Percentiles rank a stretch among this genome's conserved stretches.
Evolutionary conservation across 768 basidiomycete genomes (phyloP).

Genomic region (Punctularia strigosozonata): DNA sequence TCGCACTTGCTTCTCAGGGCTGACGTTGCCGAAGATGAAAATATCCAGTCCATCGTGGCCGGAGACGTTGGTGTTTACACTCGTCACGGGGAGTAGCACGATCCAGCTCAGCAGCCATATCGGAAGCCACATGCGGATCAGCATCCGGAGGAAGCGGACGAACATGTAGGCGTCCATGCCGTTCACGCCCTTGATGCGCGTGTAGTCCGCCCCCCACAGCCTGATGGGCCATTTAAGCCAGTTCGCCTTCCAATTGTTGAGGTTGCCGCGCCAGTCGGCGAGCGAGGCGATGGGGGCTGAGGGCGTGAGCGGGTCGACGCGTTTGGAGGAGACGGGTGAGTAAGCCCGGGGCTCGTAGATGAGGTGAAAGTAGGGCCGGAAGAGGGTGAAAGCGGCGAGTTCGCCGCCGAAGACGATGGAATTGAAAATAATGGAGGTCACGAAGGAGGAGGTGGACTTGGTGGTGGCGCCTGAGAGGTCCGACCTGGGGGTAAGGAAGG

Average conservation of each 20-base stretch:
- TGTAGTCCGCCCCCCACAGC: conserved; percentile 44
- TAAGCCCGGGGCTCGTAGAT: conserved; percentile 81
- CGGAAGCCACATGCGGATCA: conserved; percentile 63
- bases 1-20: conserved; percentile 30
- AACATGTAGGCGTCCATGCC: conserved; percentile 83
- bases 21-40: conserved; percentile 72
- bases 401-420: conserved; percentile 58
- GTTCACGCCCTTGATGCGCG: conserved; percentile 44
- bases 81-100: conserved; percentile 63
- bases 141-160: conserved; percentile 69
- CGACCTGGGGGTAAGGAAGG: no score
- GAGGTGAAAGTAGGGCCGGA: conserved; percentile 75
- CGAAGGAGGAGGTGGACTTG: conserved; percentile 69
- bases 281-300: not conserved
- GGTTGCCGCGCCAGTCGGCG: not conserved
- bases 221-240: conserved; percentile 55
- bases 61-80: conserved; percentile 31
- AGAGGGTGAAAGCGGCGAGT: conserved; percentile 65
- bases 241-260: not conserved
- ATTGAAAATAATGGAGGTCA: conserved; percentile 82
- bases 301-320: not conserved
- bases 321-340: conserved; percentile 15
- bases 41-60: conserved; percentile 39
- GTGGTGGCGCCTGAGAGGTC: conserved; percentile 28
- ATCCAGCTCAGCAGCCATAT: conserved; percentile 80